These are phyloP conservation scores for Lobosporangium transversale DNA, from an alignment of 192 early-diverging fungal species.

Conservation along the genomic window DNA sequence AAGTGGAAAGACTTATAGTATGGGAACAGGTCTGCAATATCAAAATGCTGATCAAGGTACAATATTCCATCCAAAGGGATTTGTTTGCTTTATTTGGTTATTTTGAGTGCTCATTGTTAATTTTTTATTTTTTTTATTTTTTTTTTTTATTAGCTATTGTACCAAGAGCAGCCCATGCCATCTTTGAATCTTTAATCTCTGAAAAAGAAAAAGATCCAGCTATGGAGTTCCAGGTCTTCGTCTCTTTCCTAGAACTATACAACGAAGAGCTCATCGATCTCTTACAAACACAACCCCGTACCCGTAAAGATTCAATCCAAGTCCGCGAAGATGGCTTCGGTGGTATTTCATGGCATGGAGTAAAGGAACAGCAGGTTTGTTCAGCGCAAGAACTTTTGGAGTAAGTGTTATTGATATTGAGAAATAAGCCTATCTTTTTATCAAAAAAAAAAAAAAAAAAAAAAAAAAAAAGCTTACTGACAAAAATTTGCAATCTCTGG, in stretches of 20 bases:
- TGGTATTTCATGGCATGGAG: constrained; percentile 86
- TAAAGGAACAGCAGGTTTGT: constrained; percentile 77
- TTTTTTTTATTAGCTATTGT: constrained; percentile 65
- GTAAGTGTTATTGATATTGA: too few relatives aligned
- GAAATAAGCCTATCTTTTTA: constrained; percentile 5
- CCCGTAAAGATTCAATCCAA: constrained; percentile 51
- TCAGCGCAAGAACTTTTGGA: constrained; percentile 72
- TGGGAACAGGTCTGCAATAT: constrained; percentile 80
- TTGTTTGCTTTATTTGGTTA: too few relatives aligned
- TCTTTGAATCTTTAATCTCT: constrained; percentile 59
- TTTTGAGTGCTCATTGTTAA: too few relatives aligned
- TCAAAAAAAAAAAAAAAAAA: not conserved
- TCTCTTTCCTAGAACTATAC: constrained; percentile 96
- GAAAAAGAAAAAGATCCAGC: constrained; percentile 51
- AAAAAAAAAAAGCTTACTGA: not conserved
- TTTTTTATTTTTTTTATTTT: too few relatives aligned
- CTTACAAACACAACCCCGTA: constrained; percentile 57
- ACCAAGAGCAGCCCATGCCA: constrained; percentile 69
- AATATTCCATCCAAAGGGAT: too few relatives aligned
- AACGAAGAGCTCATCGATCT: constrained; percentile 97
- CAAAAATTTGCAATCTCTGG: too few relatives aligned
- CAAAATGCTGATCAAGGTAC: constrained; percentile 52
- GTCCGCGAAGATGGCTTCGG: constrained; percentile 88
- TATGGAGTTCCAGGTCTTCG: constrained; percentile 62
- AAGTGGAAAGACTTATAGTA: constrained; percentile 95